Conservation (phyloP, 495 filamentous ascomycete species). For the Aspergillus bertholletiae region DNA sequence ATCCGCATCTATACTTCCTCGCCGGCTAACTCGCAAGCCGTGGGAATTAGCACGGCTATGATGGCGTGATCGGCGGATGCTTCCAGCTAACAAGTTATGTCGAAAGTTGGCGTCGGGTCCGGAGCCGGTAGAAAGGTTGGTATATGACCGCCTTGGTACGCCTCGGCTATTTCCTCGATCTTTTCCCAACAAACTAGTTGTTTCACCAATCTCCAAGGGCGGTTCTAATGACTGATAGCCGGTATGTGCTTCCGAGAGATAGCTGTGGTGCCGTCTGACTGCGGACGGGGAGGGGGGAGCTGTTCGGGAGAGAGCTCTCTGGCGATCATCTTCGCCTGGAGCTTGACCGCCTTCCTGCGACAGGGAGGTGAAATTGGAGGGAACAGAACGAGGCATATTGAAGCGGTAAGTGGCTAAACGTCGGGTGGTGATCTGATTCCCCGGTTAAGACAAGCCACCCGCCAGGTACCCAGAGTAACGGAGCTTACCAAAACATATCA, state of each 20-base stretch:
- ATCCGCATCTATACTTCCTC: constrained; percentile 35
- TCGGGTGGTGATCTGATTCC: constrained; percentile 4
- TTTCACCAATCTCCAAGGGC: constrained; percentile 33
- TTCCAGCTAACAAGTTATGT: constrained; percentile 32
- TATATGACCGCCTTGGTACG: constrained; percentile 37
- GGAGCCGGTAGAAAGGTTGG: constrained; percentile 31
- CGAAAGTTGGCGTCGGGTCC: constrained; percentile 29
- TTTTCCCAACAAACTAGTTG: constrained; percentile 33
- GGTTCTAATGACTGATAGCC: constrained; percentile 36
- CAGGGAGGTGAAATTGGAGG: constrained; percentile 14
- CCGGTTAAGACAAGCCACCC: background rate
- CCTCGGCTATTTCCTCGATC: constrained; percentile 13
- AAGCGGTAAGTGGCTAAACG: constrained; percentile 9
- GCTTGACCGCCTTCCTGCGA: constrained; percentile 9
- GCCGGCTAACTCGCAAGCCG: constrained; percentile 50
- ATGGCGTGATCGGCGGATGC: constrained; percentile 52
- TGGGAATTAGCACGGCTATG: constrained; percentile 67
- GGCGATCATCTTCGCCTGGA: constrained; percentile 8
- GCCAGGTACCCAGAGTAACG: background rate
- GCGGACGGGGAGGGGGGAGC: constrained; percentile 38
- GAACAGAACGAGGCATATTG: constrained; percentile 22
- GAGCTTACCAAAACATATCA: background rate
- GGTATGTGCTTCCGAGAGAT: constrained; percentile 35
- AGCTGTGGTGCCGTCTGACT: constrained; percentile 32
- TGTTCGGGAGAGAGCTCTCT: constrained; percentile 20